These are phyloP conservation scores for Jatropha multifida DNA, from an alignment of 441 rosid genomes.

Conservation along the genomic window DNA sequence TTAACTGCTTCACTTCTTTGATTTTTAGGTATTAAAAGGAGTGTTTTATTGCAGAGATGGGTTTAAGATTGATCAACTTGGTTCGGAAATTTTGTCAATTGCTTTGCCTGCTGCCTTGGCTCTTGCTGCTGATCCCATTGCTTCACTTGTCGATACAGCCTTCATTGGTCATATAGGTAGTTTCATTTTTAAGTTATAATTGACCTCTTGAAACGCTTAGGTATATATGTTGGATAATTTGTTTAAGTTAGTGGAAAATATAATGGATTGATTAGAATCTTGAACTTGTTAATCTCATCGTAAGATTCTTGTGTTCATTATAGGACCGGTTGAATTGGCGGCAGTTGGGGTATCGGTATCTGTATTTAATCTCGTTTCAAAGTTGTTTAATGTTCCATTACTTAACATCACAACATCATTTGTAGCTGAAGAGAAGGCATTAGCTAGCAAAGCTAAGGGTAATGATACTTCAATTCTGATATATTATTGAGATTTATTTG, in stretches of 20 bases:
- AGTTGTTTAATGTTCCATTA: slow-evolving; percentile 84
- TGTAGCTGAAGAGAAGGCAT: slow-evolving; percentile 90
- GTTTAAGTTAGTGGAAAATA: neutral
- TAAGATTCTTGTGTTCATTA: slow-evolving; percentile 13
- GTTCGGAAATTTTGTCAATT: slow-evolving; percentile 69
- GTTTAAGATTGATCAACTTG: slow-evolving; percentile 54
- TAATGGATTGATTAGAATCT: neutral
- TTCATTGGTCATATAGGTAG: slow-evolving; percentile 87
- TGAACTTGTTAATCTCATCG: neutral
- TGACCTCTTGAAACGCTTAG: neutral
- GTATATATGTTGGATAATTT: neutral
- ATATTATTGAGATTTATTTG: neutral
- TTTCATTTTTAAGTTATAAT: neutral
- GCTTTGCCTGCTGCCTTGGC: slow-evolving; percentile 95
- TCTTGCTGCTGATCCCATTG: slow-evolving; percentile 89
- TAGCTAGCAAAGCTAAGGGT: slow-evolving; percentile 33
- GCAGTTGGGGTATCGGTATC: slow-evolving; percentile 90
- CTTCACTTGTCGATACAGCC: slow-evolving; percentile 84
- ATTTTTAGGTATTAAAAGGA: neutral
- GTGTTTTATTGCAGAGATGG: slow-evolving; percentile 32
- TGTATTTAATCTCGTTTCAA: slow-evolving; percentile 80
- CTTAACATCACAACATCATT: slow-evolving; percentile 85
- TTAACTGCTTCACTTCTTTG: neutral
- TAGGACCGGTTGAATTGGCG: slow-evolving; percentile 88
- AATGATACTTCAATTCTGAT: slow-evolving; percentile 17